Conservation (phyloP, 495 filamentous ascomycete genomes). For the Filosporella fistucella region DNA sequence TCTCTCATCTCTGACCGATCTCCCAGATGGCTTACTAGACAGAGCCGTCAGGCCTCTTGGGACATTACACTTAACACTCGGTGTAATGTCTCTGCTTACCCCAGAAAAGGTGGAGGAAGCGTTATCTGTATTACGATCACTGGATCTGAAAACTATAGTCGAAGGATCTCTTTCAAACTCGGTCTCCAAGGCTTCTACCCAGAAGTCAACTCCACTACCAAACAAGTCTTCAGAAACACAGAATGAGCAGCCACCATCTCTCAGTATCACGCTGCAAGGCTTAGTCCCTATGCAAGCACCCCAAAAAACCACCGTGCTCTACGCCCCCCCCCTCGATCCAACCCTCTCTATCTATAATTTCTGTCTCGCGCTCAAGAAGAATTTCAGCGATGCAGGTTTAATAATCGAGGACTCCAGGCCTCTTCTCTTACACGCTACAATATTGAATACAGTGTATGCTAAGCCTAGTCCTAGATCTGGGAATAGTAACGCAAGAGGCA, state of each 20-base stretch:
- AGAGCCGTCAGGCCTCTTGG: constrained; percentile 68
- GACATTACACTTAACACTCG: constrained; percentile 80
- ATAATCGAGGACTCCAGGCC: constrained; percentile 56
- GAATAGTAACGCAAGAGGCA: constrained; percentile 23
- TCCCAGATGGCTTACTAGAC: constrained; percentile 25
- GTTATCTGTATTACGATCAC: constrained; percentile 42
- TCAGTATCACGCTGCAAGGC: constrained; percentile 39
- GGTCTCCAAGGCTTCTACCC: constrained; percentile 7
- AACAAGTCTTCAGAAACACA: constrained; percentile 3
- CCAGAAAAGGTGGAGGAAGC: constrained; percentile 55
- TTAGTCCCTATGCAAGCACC: constrained; percentile 41
- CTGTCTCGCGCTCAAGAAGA: constrained; percentile 52
- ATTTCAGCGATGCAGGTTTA: constrained; percentile 59
- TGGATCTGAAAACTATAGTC: constrained; percentile 52
- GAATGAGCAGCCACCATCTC: not conserved
- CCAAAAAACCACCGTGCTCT: constrained; percentile 44
- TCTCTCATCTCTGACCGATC: constrained; percentile 31
- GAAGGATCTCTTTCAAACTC: not conserved
- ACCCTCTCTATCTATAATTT: constrained; percentile 55
- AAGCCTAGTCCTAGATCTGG: constrained; percentile 29
- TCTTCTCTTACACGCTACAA: constrained; percentile 78
- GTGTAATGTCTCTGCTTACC: constrained; percentile 73
- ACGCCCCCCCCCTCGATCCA: constrained; percentile 41
- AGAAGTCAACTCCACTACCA: constrained; percentile 11
- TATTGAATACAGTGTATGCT: constrained; percentile 85